A percentile compares a stretch with the other conserved stretches of the same genome.
These are phyloP conservation scores for Russula emetica DNA, from an alignment of 768 basidiomycete species.

Conservation along the genomic window DNA sequence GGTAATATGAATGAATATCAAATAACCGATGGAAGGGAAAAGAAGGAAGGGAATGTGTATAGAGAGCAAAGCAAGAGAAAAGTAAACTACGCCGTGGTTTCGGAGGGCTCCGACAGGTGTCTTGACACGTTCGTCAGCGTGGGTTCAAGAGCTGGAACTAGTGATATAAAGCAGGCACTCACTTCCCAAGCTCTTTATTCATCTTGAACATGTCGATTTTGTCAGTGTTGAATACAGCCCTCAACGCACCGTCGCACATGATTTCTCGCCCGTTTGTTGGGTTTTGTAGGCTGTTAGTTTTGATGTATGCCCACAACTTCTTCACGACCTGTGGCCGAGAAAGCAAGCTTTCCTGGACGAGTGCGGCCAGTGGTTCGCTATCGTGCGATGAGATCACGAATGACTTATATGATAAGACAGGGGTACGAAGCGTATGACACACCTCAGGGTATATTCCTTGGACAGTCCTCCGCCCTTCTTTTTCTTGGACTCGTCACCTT, in stretches of 20 bases:
- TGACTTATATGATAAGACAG: slow-evolving; percentile 17
- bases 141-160: neutral
- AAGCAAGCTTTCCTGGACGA: slow-evolving; percentile 62
- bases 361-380: slow-evolving; percentile 68
- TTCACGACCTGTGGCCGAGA: slow-evolving; percentile 91
- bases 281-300: slow-evolving; percentile 76
- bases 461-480: slow-evolving; percentile 57
- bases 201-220: slow-evolving; percentile 92
- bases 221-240: slow-evolving; percentile 72
- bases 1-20: slow-evolving; percentile 20
- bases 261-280: slow-evolving; percentile 81
- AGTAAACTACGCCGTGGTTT: slow-evolving; percentile 21
- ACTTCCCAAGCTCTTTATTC: slow-evolving; percentile 88
- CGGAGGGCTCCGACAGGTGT: slow-evolving; percentile 25
- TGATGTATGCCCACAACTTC: slow-evolving; percentile 86
- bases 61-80: slow-evolving; percentile 1
- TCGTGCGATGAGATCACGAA: neutral
- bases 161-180: slow-evolving; percentile 28
- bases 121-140: slow-evolving; percentile 13
- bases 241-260: slow-evolving; percentile 68
- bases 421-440: slow-evolving; percentile 25
- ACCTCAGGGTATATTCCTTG: slow-evolving; percentile 76
- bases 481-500: slow-evolving; percentile 42
- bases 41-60: neutral
- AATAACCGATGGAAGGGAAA: slow-evolving; percentile 12